A percentile compares a stretch with the other conserved stretches of the same genome.
Conservation (phyloP, 768 basidiomycete species). For the Suillus sp. region DNA sequence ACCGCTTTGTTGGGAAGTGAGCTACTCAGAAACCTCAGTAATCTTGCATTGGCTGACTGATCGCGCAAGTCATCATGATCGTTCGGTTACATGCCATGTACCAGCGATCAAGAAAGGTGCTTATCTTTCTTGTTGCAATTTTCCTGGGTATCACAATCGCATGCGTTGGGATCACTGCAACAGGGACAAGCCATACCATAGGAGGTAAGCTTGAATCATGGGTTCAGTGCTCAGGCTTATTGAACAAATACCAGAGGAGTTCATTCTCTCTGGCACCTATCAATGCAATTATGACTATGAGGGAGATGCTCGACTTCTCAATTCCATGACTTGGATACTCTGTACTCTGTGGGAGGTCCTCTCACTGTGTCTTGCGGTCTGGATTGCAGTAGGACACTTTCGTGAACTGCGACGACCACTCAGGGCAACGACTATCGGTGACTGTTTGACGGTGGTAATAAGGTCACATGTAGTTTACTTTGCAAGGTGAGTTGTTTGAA, state of each 20-base stretch:
- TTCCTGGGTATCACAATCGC: background rate
- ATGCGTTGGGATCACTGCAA: background rate
- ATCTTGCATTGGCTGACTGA: background rate
- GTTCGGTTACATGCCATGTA: conserved; percentile 3
- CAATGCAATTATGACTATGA: background rate
- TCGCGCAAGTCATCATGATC: conserved; percentile 1
- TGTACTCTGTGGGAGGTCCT: conserved; percentile 3
- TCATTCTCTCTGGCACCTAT: background rate
- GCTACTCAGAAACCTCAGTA: background rate
- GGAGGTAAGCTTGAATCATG: background rate
- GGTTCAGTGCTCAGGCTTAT: background rate
- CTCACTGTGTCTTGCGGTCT: background rate
- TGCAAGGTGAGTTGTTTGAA: background rate
- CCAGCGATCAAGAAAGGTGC: background rate
- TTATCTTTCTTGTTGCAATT: background rate
- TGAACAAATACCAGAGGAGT: background rate
- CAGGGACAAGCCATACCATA: background rate
- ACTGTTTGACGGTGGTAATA: background rate
- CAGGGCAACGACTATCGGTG: background rate
- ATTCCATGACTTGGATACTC: background rate
- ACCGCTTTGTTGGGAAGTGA: background rate
- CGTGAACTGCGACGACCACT: background rate
- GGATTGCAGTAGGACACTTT: background rate
- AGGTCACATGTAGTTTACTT: background rate
- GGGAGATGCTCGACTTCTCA: background rate